phyloP scores from a whole-genome alignment of 805 yeast species.

The Ogataea saltuana region DNA sequence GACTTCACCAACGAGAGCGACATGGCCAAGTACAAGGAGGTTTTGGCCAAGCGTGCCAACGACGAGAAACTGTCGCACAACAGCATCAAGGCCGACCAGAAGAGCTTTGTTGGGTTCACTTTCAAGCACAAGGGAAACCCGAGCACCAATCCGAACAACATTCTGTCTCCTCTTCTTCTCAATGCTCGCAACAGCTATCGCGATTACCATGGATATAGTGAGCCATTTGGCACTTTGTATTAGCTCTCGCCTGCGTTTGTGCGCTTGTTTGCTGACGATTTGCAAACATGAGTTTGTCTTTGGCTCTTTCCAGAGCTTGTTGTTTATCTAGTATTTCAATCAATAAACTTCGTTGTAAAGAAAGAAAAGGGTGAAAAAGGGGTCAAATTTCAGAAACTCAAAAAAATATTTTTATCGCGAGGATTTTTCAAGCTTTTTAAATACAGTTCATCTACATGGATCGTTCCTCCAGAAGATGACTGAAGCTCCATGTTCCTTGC shows the following conservation, averaged over 20 bases:
- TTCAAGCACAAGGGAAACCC: conserved; percentile 80
- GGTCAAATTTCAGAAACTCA: neutral
- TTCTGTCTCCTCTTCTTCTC: conserved; percentile 34
- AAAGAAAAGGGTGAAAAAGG: neutral
- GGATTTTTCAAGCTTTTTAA: too few species aligned
- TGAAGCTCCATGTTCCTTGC: too few species aligned
- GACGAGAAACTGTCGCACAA: conserved; percentile 78
- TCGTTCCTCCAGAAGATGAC: too few species aligned
- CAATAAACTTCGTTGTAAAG: neutral
- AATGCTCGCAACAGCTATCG: conserved; percentile 27
- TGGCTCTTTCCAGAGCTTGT: neutral
- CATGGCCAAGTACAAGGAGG: conserved; percentile 97
- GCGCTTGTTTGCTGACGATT: conserved; percentile 3
- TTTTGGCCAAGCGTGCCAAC: conserved; percentile 85
- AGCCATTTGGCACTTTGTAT: conserved; percentile 40
- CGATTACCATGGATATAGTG: conserved; percentile 30
- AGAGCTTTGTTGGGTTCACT: conserved; percentile 92
- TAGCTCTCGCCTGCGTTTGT: conserved; percentile 14
- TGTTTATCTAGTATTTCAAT: neutral
- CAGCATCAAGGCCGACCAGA: conserved; percentile 56
- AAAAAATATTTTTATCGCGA: neutral
- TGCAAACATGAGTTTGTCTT: neutral
- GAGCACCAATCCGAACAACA: conserved; percentile 43
- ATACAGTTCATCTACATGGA: too few species aligned
- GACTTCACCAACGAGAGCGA: conserved; percentile 95